These are phyloP conservation scores for Juncus effusus DNA, from an alignment of 176 grass and related monocot species.

Conservation along the genomic window DNA sequence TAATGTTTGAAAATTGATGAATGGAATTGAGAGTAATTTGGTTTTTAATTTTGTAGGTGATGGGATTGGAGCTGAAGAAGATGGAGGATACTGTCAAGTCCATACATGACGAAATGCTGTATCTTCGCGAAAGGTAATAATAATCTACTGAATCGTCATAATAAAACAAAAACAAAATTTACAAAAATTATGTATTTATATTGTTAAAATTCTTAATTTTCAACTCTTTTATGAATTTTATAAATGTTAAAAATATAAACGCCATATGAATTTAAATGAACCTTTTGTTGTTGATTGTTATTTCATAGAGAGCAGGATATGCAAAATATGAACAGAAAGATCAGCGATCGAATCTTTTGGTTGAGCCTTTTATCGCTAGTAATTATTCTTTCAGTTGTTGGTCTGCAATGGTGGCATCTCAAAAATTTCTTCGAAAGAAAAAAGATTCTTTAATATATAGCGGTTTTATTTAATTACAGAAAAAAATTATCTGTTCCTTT, in stretches of 20 bases:
- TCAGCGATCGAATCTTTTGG: conserved; percentile 62
- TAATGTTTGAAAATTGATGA: background rate
- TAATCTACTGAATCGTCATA: background rate
- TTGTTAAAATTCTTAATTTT: background rate
- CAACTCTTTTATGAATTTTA: too few species aligned
- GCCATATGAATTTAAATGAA: background rate
- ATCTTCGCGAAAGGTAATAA: conserved; percentile 56
- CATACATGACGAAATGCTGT: conserved; percentile 69
- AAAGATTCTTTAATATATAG: conserved; percentile 44
- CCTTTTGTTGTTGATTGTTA: background rate
- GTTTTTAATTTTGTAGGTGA: conserved; percentile 30
- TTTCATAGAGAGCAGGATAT: conserved; percentile 73
- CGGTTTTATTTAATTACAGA: too few species aligned
- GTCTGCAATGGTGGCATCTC: conserved; percentile 70
- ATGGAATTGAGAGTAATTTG: background rate
- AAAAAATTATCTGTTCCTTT: too few species aligned
- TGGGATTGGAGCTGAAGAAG: conserved; percentile 65
- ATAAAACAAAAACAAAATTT: background rate
- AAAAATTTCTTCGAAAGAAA: conserved; percentile 85
- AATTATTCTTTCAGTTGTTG: conserved; percentile 61
- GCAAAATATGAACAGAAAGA: conserved; percentile 79
- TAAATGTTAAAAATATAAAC: too few species aligned
- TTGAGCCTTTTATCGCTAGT: conserved; percentile 62
- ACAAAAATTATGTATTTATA: background rate
- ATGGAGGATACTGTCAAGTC: conserved; percentile 53